Conservation (phyloP, 225 moss, liverwort and hornwort species). For the Pseudisothecium myosuroides region DNA sequence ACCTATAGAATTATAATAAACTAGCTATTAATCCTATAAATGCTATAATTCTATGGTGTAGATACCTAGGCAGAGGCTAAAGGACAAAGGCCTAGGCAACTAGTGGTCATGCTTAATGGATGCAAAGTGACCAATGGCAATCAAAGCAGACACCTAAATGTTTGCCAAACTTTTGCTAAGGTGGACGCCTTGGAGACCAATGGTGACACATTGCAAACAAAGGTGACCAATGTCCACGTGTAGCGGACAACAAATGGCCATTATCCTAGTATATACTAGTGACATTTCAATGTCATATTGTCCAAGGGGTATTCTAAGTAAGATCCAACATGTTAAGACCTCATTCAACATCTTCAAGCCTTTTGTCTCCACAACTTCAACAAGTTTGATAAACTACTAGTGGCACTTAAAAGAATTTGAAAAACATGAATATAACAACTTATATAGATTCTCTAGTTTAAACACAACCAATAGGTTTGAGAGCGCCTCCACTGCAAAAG, state of each 20-base stretch:
- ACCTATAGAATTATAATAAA: too few species aligned
- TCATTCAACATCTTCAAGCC: not conserved
- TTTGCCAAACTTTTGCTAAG: not conserved
- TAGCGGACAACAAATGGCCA: too few species aligned
- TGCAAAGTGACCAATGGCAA: not conserved
- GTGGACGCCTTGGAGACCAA: rapidly evolving
- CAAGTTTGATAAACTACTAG: not conserved
- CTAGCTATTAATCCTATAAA: too few species aligned
- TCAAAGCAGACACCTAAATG: too few species aligned
- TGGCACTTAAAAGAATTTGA: not conserved
- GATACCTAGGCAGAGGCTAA: rapidly evolving
- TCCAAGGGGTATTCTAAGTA: rapidly evolving
- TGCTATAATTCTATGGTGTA: too few species aligned
- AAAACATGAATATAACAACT: not conserved
- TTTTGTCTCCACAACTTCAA: not conserved
- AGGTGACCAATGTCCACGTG: rapidly evolving
- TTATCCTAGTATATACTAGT: too few species aligned
- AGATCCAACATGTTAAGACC: not conserved
- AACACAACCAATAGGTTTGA: not conserved
- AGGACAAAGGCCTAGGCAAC: too few species aligned
- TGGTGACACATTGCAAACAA: too few species aligned
- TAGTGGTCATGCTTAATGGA: not conserved
- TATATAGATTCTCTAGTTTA: not conserved
- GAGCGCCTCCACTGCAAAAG: not conserved
- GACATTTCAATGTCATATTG: too few species aligned